Conservation (phyloP, 441 rosid species). For the Erodium trifolium region DNA sequence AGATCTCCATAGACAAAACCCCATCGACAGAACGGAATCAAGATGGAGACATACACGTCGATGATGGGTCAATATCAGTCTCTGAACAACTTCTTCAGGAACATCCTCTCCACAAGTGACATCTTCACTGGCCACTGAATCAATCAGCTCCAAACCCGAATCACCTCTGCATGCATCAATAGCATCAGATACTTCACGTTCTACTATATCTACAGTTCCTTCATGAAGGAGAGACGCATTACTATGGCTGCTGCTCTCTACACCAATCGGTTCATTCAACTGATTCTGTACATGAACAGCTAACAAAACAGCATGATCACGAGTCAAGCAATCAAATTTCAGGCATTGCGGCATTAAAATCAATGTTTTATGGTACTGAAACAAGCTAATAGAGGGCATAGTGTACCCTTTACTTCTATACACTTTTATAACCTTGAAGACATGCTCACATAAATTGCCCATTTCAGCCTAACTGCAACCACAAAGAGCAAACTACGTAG, state of each 20-base stretch:
- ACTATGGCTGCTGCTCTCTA: no score
- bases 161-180: no score
- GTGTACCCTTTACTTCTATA: constrained; percentile 39
- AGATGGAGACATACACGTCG: not conserved
- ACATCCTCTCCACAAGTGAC: no score
- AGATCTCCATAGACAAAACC: constrained; percentile 17
- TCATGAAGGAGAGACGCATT: no score
- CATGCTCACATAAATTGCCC: constrained; percentile 50
- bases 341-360: constrained; percentile 40
- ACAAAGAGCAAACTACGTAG: constrained; percentile 47
- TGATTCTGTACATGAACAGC: constrained; percentile 53
- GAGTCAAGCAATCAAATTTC: constrained; percentile 40
- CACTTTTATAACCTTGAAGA: constrained; percentile 41
- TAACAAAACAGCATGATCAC: constrained; percentile 48
- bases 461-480: constrained; percentile 39
- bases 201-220: no score
- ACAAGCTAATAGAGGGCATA: constrained; percentile 39
- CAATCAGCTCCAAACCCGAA: no score
- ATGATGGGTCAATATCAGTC: constrained; percentile 26
- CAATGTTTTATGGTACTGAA: constrained; percentile 33
- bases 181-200: no score
- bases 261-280: constrained; percentile 28
- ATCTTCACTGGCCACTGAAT: no score
- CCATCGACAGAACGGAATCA: constrained; percentile 11
- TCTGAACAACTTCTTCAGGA: constrained; percentile 1